Conservation (phyloP, 2,329 filamentous ascomycete species). For the Aspergillus ruber region DNA sequence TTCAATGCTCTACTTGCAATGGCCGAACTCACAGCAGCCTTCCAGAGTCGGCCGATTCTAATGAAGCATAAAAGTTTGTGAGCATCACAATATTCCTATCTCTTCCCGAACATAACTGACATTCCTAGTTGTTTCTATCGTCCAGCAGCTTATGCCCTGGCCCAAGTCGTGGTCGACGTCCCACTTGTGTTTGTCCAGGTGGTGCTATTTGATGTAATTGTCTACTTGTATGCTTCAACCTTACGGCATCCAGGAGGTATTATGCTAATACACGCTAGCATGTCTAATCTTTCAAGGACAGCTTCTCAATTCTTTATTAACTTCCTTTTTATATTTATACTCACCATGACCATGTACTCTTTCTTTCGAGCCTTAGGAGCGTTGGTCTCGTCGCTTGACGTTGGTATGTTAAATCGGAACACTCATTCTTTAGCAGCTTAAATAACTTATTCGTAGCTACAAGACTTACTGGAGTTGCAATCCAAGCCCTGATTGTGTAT, state of each 20-base stretch:
- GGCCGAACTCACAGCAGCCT: conserved; percentile 56
- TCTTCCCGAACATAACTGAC: neutral
- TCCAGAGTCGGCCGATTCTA: conserved; percentile 58
- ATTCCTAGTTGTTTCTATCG: conserved; percentile 54
- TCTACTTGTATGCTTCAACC: conserved; percentile 46
- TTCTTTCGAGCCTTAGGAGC: conserved; percentile 48
- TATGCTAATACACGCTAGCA: conserved; percentile 22
- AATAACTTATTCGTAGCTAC: conserved; percentile 27
- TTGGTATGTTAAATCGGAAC: conserved; percentile 26
- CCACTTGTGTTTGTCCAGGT: conserved; percentile 55
- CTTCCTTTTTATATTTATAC: conserved; percentile 48
- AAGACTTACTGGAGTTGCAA: conserved; percentile 44
- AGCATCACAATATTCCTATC: conserved; percentile 7
- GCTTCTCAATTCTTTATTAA: conserved; percentile 59
- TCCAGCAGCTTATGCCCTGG: conserved; percentile 54
- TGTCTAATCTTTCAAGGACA: conserved; percentile 51
- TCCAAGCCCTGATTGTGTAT: conserved; percentile 53
- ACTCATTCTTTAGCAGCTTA: neutral
- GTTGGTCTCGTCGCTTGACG: conserved; percentile 44
- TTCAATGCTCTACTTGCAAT: conserved; percentile 59
- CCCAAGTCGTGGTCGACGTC: conserved; percentile 52
- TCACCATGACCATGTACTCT: conserved; percentile 51
- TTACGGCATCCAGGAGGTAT: too few relatives aligned
- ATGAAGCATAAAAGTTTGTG: conserved; percentile 64
- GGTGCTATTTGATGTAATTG: conserved; percentile 52